Conservation (phyloP, 1,284 basidiomycete genomes). For the Volvariella surrecta region DNA sequence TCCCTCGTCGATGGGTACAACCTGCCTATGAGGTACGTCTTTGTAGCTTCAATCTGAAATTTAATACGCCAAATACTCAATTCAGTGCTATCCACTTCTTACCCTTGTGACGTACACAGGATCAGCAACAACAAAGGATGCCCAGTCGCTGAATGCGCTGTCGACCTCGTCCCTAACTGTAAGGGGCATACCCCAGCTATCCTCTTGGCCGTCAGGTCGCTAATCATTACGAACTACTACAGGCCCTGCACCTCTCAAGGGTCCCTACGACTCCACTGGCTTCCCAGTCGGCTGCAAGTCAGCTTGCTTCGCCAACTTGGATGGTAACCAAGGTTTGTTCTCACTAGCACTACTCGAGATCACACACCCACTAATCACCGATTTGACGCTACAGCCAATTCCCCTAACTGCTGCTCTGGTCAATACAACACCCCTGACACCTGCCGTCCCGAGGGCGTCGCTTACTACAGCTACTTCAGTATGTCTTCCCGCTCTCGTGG, state of each 20-base stretch:
- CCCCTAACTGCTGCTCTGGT: constrained; percentile 50
- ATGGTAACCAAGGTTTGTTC: constrained; percentile 27
- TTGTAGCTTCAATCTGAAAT: too few relatives aligned
- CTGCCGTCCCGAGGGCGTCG: constrained; percentile 39
- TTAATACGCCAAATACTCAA: too few relatives aligned
- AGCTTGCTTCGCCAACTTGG: constrained; percentile 44
- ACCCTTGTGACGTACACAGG: too few relatives aligned
- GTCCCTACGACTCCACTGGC: constrained; percentile 38
- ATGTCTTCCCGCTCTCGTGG: constrained; percentile 11
- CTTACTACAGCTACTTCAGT: constrained; percentile 43
- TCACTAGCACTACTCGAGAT: neutral
- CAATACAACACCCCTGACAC: constrained; percentile 37
- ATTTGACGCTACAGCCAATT: constrained; percentile 24
- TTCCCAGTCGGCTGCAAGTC: constrained; percentile 47
- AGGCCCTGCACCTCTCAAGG: constrained; percentile 34
- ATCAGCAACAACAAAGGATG: constrained; percentile 47
- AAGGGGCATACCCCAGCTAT: constrained; percentile 14
- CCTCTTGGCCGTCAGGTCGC: too few relatives aligned
- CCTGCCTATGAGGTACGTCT: constrained; percentile 27
- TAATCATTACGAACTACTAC: constrained; percentile 1
- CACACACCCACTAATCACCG: neutral
- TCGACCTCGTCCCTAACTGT: constrained; percentile 42
- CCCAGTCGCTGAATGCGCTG: constrained; percentile 37
- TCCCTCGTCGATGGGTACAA: constrained; percentile 54
- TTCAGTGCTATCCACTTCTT: too few relatives aligned